Evolutionary conservation across 352 stramenopile species (phyloP), one percentile per base, ranked within the genome.

Genomic region (Thalassiosira hispida): DNA sequence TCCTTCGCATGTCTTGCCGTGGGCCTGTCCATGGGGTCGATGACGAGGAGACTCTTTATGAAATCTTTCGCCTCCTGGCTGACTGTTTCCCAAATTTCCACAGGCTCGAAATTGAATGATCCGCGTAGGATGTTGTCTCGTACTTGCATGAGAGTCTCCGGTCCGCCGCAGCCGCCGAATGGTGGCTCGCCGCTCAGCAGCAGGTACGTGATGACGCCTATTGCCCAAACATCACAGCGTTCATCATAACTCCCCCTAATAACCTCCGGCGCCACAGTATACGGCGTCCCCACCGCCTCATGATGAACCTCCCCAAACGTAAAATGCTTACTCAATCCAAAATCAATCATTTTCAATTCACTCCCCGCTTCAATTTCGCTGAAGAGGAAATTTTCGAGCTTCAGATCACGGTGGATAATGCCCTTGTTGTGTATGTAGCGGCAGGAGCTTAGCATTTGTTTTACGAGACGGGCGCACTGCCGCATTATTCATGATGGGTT

Each of bases 331-430:
- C 70, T 89, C 14, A 99, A 91, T 11, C 97, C 97, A 90, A 99
- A 99, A 89, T 99, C 97, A 81, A 99, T 99, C 78, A 99, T 96
- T 87, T 99, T 99, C 38, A 99, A 90, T 78, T 98, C 95, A 1
- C 92, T 92, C 60, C 97, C 93, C 6, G 51, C 90, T 22, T 89
- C 91, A 18, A 87, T 81, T 14, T 95, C 96, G 53, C 94, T 94
- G 70, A 99, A 98, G 20, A 98, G 91, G 60, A 94, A 90, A 63
- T 98, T 99, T 75, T 99, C 97, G 0, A 98, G 92, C 90, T 99
- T 99, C 47, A 99, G 90, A 85, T 99, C 97, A 27, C 97, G 94
- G 77, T 99, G 97, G 83, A 97, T 98, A 62, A 97, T 95, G n/a
- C 90, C 90, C 79, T 94, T 92, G 14, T 95, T 94, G 89, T 99